Evolutionary conservation across 2,329 filamentous ascomycete species (phyloP).

Genomic region (Alternaria ventricosa): DNA sequence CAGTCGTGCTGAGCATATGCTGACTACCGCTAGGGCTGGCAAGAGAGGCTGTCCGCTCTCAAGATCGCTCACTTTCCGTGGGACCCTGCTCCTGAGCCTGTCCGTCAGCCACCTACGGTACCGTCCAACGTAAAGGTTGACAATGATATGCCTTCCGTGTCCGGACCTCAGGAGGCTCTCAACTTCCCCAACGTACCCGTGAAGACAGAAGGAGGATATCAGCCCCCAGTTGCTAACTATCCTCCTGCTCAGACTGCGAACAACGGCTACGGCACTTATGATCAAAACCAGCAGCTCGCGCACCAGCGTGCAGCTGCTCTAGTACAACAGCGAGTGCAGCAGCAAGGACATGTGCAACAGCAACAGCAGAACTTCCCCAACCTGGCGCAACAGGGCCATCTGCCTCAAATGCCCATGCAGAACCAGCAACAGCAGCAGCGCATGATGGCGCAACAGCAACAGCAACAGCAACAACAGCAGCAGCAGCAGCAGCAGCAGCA

Average conservation of each 20-base stretch:
- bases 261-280: constrained; percentile 40
- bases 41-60: constrained; percentile 84
- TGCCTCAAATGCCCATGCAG: constrained; percentile 36
- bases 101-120: constrained; percentile 53
- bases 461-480: constrained; percentile 32
- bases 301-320: constrained; percentile 62
- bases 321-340: constrained; percentile 48
- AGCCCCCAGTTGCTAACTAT: constrained; percentile 36
- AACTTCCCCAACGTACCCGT: constrained; percentile 51
- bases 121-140: constrained; percentile 51
- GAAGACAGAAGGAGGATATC: constrained; percentile 58
- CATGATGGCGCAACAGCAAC: constrained; percentile 32
- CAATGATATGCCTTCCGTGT: constrained; percentile 38
- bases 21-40: constrained; percentile 75
- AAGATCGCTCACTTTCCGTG: constrained; percentile 90
- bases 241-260: constrained; percentile 39
- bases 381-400: constrained; percentile 27
- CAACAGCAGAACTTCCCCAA: constrained; percentile 31
- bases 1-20: constrained; percentile 11
- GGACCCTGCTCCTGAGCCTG: constrained; percentile 75
- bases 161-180: constrained; percentile 35
- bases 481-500: constrained; percentile 42
- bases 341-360: constrained; percentile 28
- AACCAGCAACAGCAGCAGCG: constrained; percentile 40
- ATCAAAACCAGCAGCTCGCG: constrained; percentile 55